These are phyloP conservation scores for Arabidopsis suecica DNA, from an alignment of 345 rosid genomes.

Conservation along the genomic window DNA sequence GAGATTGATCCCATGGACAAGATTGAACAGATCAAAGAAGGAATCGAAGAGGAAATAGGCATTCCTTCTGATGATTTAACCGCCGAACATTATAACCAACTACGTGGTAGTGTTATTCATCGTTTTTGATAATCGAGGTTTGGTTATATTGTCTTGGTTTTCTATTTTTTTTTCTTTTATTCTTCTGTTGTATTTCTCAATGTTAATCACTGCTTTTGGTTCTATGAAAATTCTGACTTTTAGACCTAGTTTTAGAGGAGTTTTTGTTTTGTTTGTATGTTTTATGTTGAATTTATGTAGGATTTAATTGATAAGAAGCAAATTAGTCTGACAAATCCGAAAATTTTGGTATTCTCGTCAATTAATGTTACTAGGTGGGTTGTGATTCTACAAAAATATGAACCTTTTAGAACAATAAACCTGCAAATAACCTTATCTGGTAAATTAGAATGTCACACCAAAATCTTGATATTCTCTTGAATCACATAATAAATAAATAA, in stretches of 20 bases:
- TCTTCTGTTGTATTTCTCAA: background rate
- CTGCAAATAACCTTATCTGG: no score
- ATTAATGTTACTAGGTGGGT: no score
- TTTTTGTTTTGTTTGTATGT: no score
- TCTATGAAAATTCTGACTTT: background rate
- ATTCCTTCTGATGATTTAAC: slow-evolving; percentile 34
- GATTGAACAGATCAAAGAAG: slow-evolving; percentile 5
- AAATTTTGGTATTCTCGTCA: no score
- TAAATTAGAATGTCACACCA: background rate
- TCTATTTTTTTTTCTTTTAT: background rate
- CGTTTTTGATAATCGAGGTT: background rate
- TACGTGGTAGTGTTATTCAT: slow-evolving; percentile 22
- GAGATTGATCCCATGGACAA: slow-evolving; percentile 24
- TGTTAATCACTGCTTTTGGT: background rate
- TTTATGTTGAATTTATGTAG: background rate
- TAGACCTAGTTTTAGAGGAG: background rate
- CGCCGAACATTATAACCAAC: slow-evolving; percentile 11
- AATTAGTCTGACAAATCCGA: no score
- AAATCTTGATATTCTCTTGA: slow-evolving; percentile 2
- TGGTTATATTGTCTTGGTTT: background rate
- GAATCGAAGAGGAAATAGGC: slow-evolving; percentile 20
- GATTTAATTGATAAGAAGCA: no score
- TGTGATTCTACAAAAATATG: no score
- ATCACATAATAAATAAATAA: background rate
- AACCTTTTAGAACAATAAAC: no score